Evolutionary conservation across 805 yeast genomes (phyloP).

Genomic region (Ogataea populi-albae): DNA sequence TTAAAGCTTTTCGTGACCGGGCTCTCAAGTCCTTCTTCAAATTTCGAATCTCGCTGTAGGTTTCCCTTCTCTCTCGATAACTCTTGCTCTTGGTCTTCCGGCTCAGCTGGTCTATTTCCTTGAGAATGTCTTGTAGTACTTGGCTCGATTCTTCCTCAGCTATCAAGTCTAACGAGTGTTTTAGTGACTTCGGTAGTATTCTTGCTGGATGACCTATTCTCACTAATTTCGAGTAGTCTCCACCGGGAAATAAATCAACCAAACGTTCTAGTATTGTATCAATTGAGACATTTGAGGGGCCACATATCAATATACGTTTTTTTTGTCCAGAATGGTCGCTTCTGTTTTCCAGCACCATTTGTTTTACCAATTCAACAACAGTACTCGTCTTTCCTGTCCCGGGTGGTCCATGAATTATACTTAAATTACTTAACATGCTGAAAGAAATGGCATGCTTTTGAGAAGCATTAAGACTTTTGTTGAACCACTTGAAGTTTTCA

Average conservation of each 20-base stretch:
- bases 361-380: conserved; percentile 74
- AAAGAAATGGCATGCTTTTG: conserved; percentile 72
- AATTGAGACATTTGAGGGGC: conserved; percentile 90
- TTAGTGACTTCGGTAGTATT: conserved; percentile 54
- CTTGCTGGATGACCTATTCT: conserved; percentile 95
- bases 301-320: conserved; percentile 73
- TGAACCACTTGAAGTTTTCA: conserved; percentile 34
- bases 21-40: conserved; percentile 65
- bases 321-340: conserved; percentile 13
- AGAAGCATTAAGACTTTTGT: conserved; percentile 55
- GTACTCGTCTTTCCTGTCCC: conserved; percentile 88
- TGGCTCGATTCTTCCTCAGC: conserved; percentile 57
- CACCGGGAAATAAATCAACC: conserved; percentile 37
- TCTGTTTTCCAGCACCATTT: conserved; percentile 44
- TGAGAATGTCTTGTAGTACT: conserved; percentile 62
- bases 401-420: conserved; percentile 76
- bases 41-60: conserved; percentile 66
- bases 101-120: conserved; percentile 57
- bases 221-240: conserved; percentile 46
- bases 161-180: conserved; percentile 74
- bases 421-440: conserved; percentile 53
- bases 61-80: conserved; percentile 59
- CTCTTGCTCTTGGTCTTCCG: conserved; percentile 49
- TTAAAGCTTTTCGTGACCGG: conserved; percentile 63
- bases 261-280: conserved; percentile 87